Evolutionary conservation across 768 basidiomycete genomes (phyloP).

Genomic region (Panaeolus cyanescens): DNA sequence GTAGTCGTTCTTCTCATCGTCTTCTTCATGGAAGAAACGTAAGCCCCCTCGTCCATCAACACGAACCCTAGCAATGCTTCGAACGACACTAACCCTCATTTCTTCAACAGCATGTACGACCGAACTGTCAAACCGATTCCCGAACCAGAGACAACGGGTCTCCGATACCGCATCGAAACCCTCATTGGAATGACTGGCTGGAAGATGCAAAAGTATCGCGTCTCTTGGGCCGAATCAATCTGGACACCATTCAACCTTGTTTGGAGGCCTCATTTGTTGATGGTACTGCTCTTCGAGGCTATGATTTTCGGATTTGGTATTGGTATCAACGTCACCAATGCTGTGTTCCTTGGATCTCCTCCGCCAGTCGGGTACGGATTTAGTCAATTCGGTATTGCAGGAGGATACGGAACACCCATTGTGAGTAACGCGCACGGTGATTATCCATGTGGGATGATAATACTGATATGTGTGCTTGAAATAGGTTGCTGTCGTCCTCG

Average conservation of each 20-base stretch:
- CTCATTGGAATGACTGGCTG: conserved; percentile 64
- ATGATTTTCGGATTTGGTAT: conserved; percentile 65
- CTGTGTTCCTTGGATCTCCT: conserved; percentile 61
- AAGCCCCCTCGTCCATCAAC: no score
- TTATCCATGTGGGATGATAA: not conserved
- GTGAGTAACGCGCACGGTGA: conserved; percentile 27
- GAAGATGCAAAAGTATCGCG: conserved; percentile 57
- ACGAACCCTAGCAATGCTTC: no score
- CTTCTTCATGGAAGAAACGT: conserved; percentile 71
- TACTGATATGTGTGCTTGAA: not conserved
- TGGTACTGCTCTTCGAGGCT: conserved; percentile 56
- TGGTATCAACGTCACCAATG: conserved; percentile 68
- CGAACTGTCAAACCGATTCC: conserved; percentile 57
- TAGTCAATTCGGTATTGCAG: conserved; percentile 49
- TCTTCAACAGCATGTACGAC: conserved; percentile 56
- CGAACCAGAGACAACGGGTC: conserved; percentile 35
- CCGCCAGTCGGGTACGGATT: conserved; percentile 58
- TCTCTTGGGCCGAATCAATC: conserved; percentile 49
- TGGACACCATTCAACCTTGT: conserved; percentile 50
- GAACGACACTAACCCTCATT: not conserved
- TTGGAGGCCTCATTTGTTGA: conserved; percentile 64
- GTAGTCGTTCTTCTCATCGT: conserved; percentile 58
- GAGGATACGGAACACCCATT: conserved; percentile 56
- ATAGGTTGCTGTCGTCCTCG: conserved; percentile 53
- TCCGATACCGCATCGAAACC: conserved; percentile 57